Evolutionary conservation across 441 rosid genomes (phyloP).

Genomic region (Euphorbia schlechtendalii): DNA sequence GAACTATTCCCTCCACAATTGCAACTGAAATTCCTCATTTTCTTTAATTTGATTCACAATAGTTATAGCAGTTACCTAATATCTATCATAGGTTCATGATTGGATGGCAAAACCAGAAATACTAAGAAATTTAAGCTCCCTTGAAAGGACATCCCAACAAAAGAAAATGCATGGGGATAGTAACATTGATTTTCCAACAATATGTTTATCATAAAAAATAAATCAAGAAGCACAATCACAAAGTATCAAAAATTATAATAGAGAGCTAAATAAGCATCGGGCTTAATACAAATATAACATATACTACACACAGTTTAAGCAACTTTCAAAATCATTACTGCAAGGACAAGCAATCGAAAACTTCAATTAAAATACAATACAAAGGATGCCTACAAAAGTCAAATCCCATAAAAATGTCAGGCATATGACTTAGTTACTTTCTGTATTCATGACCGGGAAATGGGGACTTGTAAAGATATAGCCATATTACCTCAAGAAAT

Average conservation of each 20-base stretch:
- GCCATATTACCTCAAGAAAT: constrained; percentile 62
- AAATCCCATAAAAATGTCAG: no score
- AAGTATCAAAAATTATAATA: no score
- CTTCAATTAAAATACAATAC: neutral
- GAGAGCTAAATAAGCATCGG: no score
- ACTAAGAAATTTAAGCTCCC: no score
- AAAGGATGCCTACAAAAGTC: no score
- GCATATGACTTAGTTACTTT: neutral
- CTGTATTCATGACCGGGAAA: neutral
- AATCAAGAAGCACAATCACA: neutral
- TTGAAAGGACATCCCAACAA: neutral
- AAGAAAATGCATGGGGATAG: neutral
- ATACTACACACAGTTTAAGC: neutral
- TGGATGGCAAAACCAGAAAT: no score
- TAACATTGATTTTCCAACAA: neutral
- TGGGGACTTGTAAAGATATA: no score
- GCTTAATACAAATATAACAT: no score
- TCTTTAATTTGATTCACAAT: no score
- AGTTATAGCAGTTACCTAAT: neutral
- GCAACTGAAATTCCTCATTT: no score
- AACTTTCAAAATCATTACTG: neutral
- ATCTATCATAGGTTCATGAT: neutral
- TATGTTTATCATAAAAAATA: neutral
- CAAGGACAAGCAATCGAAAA: neutral
- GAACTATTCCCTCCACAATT: no score